Conservation (phyloP, 2,329 filamentous ascomycete species). For the Penicillium sp. region DNA sequence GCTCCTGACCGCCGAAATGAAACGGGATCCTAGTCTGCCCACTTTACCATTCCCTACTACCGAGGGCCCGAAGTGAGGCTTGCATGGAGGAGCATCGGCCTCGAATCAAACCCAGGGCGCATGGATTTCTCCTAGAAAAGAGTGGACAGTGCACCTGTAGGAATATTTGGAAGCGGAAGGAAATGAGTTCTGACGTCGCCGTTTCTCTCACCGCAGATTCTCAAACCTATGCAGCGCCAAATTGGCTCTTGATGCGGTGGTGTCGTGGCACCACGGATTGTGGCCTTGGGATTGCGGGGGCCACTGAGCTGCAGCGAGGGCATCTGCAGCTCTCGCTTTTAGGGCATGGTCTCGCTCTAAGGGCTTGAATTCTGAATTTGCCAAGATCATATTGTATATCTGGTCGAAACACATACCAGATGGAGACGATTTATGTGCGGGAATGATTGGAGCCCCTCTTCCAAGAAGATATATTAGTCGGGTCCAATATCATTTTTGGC, state of each 20-base stretch:
- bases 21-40: not conserved
- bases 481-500: not conserved
- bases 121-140: not conserved
- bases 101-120: slow-evolving; percentile 11
- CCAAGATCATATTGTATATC: slow-evolving; percentile 1
- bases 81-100: slow-evolving; percentile 6
- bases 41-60: not conserved
- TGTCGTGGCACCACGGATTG: slow-evolving; percentile 31
- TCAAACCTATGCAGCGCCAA: slow-evolving; percentile 18
- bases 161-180: not conserved
- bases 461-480: not conserved
- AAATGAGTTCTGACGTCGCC: not conserved
- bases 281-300: slow-evolving; percentile 10
- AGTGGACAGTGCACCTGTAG: not conserved
- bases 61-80: slow-evolving; percentile 18
- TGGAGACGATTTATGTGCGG: slow-evolving; percentile 1
- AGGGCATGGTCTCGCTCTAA: not conserved
- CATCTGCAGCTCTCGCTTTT: slow-evolving; percentile 17
- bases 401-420: slow-evolving; percentile 14
- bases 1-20: slow-evolving; percentile 1
- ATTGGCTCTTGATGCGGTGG: slow-evolving; percentile 22
- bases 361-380: not conserved
- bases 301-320: slow-evolving; percentile 14
- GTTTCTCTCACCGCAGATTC: slow-evolving; percentile 18
- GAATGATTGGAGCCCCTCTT: not conserved